Conservation (phyloP, 202 grass and related monocot species). For the Digitaria exilis region DNA sequence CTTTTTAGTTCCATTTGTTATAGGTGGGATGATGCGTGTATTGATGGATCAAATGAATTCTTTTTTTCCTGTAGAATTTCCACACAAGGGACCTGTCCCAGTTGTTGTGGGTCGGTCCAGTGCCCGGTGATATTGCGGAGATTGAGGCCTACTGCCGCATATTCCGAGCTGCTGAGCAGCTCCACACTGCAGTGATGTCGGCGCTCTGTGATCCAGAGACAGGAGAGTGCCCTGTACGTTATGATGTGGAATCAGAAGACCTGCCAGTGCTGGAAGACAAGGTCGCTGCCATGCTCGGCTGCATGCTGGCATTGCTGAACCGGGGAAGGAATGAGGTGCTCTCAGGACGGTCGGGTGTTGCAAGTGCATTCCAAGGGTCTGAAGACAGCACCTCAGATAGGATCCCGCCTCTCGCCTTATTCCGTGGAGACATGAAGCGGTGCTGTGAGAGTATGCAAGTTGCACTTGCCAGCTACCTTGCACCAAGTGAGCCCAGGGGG, state of each 20-base stretch:
- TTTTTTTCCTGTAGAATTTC: conserved; percentile 65
- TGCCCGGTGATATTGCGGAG: conserved; percentile 87
- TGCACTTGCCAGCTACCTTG: conserved; percentile 68
- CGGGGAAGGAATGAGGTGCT: conserved; percentile 72
- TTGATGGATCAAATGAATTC: conserved; percentile 12
- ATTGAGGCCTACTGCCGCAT: conserved; percentile 93
- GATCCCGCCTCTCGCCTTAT: conserved; percentile 80
- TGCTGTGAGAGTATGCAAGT: conserved; percentile 96
- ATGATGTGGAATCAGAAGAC: conserved; percentile 76
- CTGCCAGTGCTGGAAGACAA: conserved; percentile 82
- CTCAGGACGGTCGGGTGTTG: conserved; percentile 58
- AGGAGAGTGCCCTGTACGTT: conserved; percentile 69
- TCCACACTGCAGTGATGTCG: conserved; percentile 77
- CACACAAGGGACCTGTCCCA: conserved; percentile 74
- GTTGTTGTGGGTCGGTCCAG: conserved; percentile 72
- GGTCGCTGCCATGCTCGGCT: conserved; percentile 78
- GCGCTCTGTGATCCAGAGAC: conserved; percentile 93
- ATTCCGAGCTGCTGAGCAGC: conserved; percentile 87
- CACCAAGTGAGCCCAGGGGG: conserved; percentile 46
- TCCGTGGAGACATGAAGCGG: conserved; percentile 91
- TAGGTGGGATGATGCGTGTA: neutral
- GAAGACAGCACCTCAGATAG: conserved; percentile 56
- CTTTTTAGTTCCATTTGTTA: neutral
- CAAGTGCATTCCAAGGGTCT: conserved; percentile 49
- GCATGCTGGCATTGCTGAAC: conserved; percentile 88